Conservation (phyloP, 2,329 filamentous ascomycete genomes). For the Aspergillus udagawae region DNA sequence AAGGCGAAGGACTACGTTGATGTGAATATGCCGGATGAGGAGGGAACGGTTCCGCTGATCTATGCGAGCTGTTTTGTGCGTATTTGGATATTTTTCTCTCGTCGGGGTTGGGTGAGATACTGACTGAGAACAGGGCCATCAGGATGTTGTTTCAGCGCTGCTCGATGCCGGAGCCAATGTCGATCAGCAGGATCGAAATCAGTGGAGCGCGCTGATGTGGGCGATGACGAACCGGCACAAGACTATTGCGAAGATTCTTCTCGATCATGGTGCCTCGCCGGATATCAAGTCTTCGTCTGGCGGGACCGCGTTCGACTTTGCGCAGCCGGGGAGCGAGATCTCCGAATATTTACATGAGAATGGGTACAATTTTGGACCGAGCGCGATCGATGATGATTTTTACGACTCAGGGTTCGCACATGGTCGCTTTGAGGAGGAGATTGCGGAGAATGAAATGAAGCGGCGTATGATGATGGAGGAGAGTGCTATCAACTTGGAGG, state of each 20-base stretch:
- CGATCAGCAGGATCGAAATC: constrained; percentile 89
- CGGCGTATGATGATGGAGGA: constrained; percentile 96
- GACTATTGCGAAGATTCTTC: constrained; percentile 83
- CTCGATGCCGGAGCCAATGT: constrained; percentile 83
- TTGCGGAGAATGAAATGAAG: constrained; percentile 94
- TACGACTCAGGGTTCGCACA: constrained; percentile 90
- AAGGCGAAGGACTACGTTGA: constrained; percentile 73
- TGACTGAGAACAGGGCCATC: constrained; percentile 63
- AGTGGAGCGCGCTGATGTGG: constrained; percentile 99
- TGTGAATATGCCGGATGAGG: constrained; percentile 83
- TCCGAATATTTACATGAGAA: constrained; percentile 93
- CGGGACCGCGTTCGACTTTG: constrained; percentile 91
- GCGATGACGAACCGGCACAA: constrained; percentile 99
- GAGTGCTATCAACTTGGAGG: constrained; percentile 92
- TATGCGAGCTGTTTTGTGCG: constrained; percentile 96
- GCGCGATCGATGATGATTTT: constrained; percentile 66
- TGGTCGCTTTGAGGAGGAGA: constrained; percentile 92
- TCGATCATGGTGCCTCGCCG: constrained; percentile 92
- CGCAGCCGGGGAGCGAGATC: constrained; percentile 92
- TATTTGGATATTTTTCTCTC: constrained; percentile 16
- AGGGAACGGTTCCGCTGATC: constrained; percentile 92
- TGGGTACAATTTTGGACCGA: constrained; percentile 64
- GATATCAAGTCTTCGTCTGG: constrained; percentile 94
- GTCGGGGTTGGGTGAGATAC: neutral
- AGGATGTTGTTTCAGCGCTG: constrained; percentile 77